Conservation (phyloP, 768 basidiomycete genomes). For the Pleurotus giganteus region DNA sequence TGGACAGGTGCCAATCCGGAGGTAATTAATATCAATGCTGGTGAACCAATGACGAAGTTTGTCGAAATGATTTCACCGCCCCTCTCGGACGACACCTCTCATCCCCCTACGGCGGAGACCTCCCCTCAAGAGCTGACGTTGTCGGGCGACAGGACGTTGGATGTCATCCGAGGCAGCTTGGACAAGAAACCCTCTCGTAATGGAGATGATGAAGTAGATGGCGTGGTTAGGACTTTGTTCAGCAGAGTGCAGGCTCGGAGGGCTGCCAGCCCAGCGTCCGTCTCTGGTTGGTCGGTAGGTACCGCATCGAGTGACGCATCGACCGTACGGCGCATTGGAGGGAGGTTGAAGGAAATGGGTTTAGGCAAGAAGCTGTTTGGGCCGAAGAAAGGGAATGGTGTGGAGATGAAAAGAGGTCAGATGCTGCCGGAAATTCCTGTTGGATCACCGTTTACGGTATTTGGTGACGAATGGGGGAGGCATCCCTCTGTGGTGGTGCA, state of each 20-base stretch:
- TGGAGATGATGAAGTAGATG: background rate
- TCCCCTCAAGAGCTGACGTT: background rate
- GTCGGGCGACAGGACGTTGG: background rate
- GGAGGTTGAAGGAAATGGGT: background rate
- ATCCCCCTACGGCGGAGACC: background rate
- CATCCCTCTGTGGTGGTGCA: background rate
- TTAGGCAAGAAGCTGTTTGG: background rate
- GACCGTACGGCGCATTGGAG: background rate
- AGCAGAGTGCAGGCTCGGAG: background rate
- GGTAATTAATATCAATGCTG: background rate
- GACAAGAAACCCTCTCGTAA: background rate
- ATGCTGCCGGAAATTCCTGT: background rate
- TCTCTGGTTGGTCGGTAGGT: background rate
- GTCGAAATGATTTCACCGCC: slow-evolving; percentile 1
- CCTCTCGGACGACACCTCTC: background rate
- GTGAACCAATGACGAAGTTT: background rate
- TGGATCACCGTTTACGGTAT: background rate
- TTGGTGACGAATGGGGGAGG: background rate
- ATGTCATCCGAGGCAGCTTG: background rate
- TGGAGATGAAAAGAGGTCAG: background rate
- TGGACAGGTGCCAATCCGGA: background rate
- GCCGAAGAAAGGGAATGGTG: background rate
- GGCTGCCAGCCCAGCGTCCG: background rate
- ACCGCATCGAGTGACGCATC: background rate
- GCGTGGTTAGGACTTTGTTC: background rate